Conservation (phyloP, 2,329 filamentous ascomycete species). For the Neonectria punicea region DNA sequence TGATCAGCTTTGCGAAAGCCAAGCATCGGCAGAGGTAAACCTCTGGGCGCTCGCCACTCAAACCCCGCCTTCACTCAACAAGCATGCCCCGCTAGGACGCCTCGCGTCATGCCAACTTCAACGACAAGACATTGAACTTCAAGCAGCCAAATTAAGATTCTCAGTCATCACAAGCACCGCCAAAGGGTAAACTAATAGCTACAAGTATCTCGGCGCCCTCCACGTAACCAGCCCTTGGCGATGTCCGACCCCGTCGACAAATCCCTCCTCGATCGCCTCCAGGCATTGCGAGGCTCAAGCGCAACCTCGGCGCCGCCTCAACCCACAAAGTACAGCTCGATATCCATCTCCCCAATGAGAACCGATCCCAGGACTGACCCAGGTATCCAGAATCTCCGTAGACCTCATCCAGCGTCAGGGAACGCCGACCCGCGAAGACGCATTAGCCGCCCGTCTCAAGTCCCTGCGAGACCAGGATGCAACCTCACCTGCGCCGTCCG, state of each 20-base stretch:
- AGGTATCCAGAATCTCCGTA: slow-evolving; percentile 38
- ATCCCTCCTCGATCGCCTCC: slow-evolving; percentile 63
- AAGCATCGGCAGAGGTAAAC: no score
- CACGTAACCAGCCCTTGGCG: no score
- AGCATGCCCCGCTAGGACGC: no score
- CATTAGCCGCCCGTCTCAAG: slow-evolving; percentile 62
- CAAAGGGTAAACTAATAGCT: no score
- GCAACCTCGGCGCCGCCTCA: slow-evolving; percentile 50
- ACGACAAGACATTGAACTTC: no score
- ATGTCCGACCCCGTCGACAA: slow-evolving; percentile 55
- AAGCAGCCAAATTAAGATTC: no score
- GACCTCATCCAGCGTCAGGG: slow-evolving; percentile 56
- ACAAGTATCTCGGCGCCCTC: no score
- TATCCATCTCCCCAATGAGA: background rate
- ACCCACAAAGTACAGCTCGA: slow-evolving; percentile 53
- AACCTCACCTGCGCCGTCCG: slow-evolving; percentile 20
- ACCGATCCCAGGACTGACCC: slow-evolving; percentile 14
- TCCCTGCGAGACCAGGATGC: slow-evolving; percentile 56
- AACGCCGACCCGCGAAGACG: slow-evolving; percentile 60
- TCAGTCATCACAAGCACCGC: no score
- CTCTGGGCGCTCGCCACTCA: no score
- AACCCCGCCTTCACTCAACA: no score
- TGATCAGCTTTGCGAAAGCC: no score
- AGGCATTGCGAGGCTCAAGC: slow-evolving; percentile 56
- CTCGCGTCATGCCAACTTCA: no score